phyloP scores from a whole-genome alignment of 1,284 basidiomycete species.

The Puccinia coronata region DNA sequence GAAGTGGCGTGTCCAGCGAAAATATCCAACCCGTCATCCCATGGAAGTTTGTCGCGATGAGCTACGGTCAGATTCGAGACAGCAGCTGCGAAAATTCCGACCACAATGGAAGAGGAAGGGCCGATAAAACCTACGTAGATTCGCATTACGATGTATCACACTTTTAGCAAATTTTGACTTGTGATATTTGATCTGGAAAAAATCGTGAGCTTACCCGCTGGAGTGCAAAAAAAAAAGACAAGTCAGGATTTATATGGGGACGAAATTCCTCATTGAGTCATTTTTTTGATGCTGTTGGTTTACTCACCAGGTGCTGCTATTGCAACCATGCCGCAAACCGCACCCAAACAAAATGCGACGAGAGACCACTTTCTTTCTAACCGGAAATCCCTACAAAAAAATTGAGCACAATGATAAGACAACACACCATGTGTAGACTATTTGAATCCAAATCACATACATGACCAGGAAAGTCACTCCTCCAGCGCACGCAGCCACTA shows the following conservation, averaged over 20 bases:
- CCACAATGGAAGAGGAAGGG: slow-evolving; percentile 70
- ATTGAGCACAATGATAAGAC: slow-evolving; percentile 49
- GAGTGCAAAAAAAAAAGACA: neutral
- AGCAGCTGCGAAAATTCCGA: slow-evolving; percentile 71
- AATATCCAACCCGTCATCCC: slow-evolving; percentile 72
- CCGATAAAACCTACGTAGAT: slow-evolving; percentile 51
- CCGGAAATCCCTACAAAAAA: slow-evolving; percentile 58
- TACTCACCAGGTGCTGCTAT: slow-evolving; percentile 67
- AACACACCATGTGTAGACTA: slow-evolving; percentile 63
- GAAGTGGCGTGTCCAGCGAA: slow-evolving; percentile 56
- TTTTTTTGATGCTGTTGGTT: neutral
- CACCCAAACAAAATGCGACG: slow-evolving; percentile 83
- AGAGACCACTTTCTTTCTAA: slow-evolving; percentile 65
- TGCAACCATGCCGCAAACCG: slow-evolving; percentile 85
- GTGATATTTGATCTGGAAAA: too few relatives aligned
- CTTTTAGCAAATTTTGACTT: too few relatives aligned
- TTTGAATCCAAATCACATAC: slow-evolving; percentile 68
- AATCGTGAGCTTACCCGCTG: slow-evolving; percentile 46
- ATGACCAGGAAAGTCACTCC: slow-evolving; percentile 86
- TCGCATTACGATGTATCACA: neutral
- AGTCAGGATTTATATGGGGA: neutral
- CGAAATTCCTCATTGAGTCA: neutral
- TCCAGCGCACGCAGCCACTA: slow-evolving; percentile 69
- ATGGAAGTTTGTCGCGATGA: slow-evolving; percentile 66
- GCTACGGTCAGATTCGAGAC: slow-evolving; percentile 85